Evolutionary conservation across 202 grass and related monocot species (phyloP), one percentile per base, ranked within the genome.

Genomic region (Zizania palustris): DNA sequence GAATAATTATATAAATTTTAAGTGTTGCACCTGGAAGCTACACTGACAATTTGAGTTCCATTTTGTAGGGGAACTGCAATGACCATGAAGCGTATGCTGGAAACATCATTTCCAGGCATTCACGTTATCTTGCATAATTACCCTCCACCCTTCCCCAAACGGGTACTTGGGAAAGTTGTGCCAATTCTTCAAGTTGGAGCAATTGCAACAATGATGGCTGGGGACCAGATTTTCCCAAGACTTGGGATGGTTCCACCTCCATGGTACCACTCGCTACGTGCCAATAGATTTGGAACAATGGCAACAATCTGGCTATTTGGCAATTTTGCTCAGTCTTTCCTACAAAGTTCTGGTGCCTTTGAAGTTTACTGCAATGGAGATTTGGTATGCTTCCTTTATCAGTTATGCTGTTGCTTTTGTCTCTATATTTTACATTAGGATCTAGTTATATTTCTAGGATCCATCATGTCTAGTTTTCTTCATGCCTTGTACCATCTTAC

Each of bases 331-430:
- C 95, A 98, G 62, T 92, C 89, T 64, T 88, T 90, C 64, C 80
- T 98, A 49, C 95, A 90, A 77, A 94, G 91, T 81, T 94, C 95
- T 40, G 95, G 95, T 65, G 95, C 95, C 73, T 98, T 98, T 79
- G 95, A 98, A 85, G 95, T 98, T 73, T 90, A 83, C 80, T 98
- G 87, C 83, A 90, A 98, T 28, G 95, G 95, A 74, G 89, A 98
- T 79, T 77, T 94, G 89, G 95, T 98, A 90, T 65, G 83, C 33
- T 72, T 69, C 21, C 21, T 48, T 50, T 55, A 16, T 60, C 18
- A 77, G 22, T 59, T 21, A 28, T 45, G 1, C 13, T 12, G 0
- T 72, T 6, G 28, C 28, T 72, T 39, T 21, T 63, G n/a, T 36
- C 11, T 3, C 5, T 58, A 11, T 22, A 11, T 5, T 62, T 67